Base-by-base conservation (phyloP, 306 rosid genomes). In the Casuarina cunninghamiana region DNA sequence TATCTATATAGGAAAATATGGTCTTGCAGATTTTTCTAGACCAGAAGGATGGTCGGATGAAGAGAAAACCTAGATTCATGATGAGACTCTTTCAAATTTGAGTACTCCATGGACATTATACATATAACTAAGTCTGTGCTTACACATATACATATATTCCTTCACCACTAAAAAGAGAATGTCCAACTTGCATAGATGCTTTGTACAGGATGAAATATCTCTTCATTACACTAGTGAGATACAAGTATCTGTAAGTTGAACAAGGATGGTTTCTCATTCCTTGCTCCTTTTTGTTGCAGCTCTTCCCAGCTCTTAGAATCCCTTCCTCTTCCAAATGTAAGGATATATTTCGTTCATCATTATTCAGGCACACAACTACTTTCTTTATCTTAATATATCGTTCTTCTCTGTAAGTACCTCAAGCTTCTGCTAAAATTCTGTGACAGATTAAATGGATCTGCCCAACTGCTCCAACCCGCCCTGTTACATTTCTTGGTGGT, bases 401-500 rank as follows among this genome's bases (percentile, higher is more conserved):
- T 71, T 51, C 17, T 44, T 49, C 58, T 53, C 54, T 65, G 0
- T 37, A 17, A 49, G 45, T 38, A 72, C 58, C 63, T 45, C 8
- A 50, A 50, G 78, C 67, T 79, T 77, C 79, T 79, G 58, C 61
- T 80, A 42, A 75, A 74, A 57, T 84, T 54, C 49, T 43, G 37
- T 82, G 82, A n/a, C 87, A 96, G 99, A 93, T 96, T 83, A 96
- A 96, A 83, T 96, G 99, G 99, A 96, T 96, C 81, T 96, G 99
- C 79, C 99, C 99, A 13, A 96, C 99, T 65, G 99, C 99, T 72
- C 99, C 98, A n/a, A 96, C 96, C 49, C 98, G 98, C 77, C 94
- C 97, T 3, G 99, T 96, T 71, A 88, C 98, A 3, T 68, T 87
- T 41, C 93, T 96, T 13, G 99, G 99, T 43, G 99, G 99, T 76